Evolutionary conservation across 805 yeast species (phyloP), one percentile per base, ranked within the genome.

Genomic region (Lachancea thermotolerans): DNA sequence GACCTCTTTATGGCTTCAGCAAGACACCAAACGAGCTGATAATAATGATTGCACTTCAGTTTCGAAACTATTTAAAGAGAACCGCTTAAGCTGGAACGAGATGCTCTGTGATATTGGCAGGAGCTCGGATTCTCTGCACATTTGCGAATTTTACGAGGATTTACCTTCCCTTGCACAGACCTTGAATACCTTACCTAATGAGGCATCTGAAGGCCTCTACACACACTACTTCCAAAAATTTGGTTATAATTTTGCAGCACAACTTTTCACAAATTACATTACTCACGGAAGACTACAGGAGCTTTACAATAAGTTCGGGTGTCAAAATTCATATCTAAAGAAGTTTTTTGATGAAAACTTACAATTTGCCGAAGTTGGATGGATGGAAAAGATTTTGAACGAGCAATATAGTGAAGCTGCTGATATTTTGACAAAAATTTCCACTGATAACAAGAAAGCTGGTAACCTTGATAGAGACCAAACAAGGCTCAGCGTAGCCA

Each of bases 141-240:
- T 88, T 27, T 77, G 88, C 0, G 95, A 85, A 50, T 67, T 71
- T 21, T 84, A 81, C 61, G 60, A 67, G 14, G 95, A 89, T 58
- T 72, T 82, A 54, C 67, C 75, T 30, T 78, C 90, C 1, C 63
- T 89, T 25, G 82, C 82, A 0, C 77, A 71, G 42, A 55, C 61
- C 2, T 49, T 64, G 32, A 60, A 60, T 39, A 50, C 55, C 10
- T 55, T 71, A 37, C 73, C 78, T 43, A 70, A 66, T 9, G 69
- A 66, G 32, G 65, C 77, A 8, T 60, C 77, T 6, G 78, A 73
- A n/a, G 68, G 68, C 33, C 48, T 68, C 15, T 78, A 79, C 51
- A 70, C 67, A 16, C 63, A 66, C 30, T 84, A 75, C 58, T 79
- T 86, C 57, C 72, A 73, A 12, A 71, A 70, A 41, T 85, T 76